Conservation (phyloP, 1,284 basidiomycete genomes). For the Golubevia sp. region DNA sequence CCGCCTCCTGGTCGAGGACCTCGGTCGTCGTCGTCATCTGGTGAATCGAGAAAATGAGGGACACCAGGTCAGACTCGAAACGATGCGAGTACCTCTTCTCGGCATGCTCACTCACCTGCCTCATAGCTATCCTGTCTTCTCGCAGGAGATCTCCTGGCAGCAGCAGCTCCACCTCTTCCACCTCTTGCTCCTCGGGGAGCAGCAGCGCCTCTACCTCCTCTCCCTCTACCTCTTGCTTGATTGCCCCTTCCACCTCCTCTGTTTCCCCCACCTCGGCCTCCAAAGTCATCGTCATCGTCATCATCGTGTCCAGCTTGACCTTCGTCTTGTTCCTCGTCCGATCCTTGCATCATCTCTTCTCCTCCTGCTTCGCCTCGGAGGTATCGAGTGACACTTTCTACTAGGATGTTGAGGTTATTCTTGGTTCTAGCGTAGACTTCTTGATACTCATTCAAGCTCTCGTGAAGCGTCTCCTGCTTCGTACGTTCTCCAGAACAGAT, state of each 20-base stretch:
- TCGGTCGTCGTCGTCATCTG: neutral
- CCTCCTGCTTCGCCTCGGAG: constrained; percentile 27
- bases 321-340: constrained; percentile 17
- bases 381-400: constrained; percentile 20
- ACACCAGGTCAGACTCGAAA: neutral
- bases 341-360: constrained; percentile 23
- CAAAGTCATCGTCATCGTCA: constrained; percentile 4
- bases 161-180: neutral
- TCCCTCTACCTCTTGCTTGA: constrained; percentile 13
- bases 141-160: neutral
- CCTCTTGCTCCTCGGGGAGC: neutral
- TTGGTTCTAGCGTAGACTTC: constrained; percentile 23
- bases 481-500: constrained; percentile 41
- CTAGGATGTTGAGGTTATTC: constrained; percentile 3
- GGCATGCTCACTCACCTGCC: neutral
- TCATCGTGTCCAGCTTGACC: neutral
- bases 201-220: constrained; percentile 19
- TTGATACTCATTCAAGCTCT: constrained; percentile 49
- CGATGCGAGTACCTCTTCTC: neutral
- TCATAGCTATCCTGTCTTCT: neutral
- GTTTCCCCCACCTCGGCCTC: constrained; percentile 4
- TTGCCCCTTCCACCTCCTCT: constrained; percentile 7
- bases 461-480: constrained; percentile 34
- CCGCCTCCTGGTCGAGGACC: neutral
- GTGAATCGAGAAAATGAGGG: neutral